These are phyloP conservation scores for Straminergon stramineum DNA, from an alignment of 225 moss, liverwort and hornwort genomes.

Conservation along the genomic window DNA sequence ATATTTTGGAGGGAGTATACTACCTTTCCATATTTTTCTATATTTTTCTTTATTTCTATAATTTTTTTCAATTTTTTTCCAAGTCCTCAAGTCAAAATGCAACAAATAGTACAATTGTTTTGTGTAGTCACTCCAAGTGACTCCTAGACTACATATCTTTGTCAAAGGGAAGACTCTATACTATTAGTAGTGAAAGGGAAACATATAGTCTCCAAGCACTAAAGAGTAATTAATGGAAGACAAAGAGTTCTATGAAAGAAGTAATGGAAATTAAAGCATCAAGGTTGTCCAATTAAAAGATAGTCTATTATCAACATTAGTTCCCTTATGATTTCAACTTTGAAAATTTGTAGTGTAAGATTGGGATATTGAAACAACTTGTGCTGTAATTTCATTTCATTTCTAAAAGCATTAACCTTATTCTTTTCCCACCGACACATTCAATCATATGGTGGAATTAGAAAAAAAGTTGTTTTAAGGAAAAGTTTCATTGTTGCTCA, in stretches of 20 bases:
- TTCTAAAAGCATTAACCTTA: not conserved
- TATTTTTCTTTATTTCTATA: not conserved
- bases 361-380: not conserved
- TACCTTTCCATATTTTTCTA: not conserved
- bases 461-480: fast-evolving
- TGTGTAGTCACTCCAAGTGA: fast-evolving
- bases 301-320: not conserved
- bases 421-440: not conserved
- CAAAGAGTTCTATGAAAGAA: too few species aligned
- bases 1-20: fast-evolving
- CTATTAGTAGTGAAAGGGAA: not conserved
- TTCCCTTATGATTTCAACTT: not conserved
- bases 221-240: not conserved
- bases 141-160: not conserved
- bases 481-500: not conserved
- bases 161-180: not conserved
- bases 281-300: not conserved
- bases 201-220: not conserved
- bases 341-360: not conserved
- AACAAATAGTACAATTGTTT: not conserved
- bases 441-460: not conserved
- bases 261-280: not conserved
- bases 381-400: not conserved
- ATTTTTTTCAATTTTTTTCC: not conserved
- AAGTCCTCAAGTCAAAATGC: too few species aligned